phyloP scores from a whole-genome alignment of 192 early-diverging fungal species.

The Gryganskiella cystojenkinii region DNA sequence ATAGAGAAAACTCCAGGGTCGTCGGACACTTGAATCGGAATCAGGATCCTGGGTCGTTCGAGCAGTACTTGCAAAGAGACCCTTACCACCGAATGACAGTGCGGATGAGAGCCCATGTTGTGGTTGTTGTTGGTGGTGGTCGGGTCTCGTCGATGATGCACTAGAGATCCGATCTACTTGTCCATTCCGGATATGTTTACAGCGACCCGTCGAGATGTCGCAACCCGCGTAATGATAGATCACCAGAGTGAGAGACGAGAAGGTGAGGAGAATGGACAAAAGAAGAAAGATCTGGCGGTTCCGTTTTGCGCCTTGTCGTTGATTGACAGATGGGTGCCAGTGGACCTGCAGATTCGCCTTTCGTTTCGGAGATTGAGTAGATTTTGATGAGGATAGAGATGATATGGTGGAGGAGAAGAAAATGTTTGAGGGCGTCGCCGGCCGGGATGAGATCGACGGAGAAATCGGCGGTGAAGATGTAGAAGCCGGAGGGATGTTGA shows the following conservation, averaged over 20 bases:
- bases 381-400: not conserved
- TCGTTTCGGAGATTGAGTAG: not conserved
- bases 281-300: constrained; percentile 15
- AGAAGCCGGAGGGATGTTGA: not conserved
- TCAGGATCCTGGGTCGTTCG: no score
- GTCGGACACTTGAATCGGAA: not conserved
- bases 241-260: constrained; percentile 30
- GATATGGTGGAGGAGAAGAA: not conserved
- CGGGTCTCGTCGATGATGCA: not conserved
- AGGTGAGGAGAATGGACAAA: constrained; percentile 22
- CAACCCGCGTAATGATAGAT: constrained; percentile 34
- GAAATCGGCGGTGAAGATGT: not conserved
- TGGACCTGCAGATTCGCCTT: constrained; percentile 32
- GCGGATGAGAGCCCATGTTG: not conserved
- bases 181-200: not conserved
- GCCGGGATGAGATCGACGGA: not conserved
- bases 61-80: not conserved
- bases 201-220: constrained; percentile 37
- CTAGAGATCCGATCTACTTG: not conserved
- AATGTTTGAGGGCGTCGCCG: not conserved
- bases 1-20: not conserved
- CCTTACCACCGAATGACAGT: no score
- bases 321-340: constrained; percentile 49
- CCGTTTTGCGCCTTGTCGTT: constrained; percentile 29
- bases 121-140: not conserved